Percentiles rank a stretch among this genome's conserved stretches.
phyloP scores from a whole-genome alignment of 352 stramenopile genomes.

The Halophytophthora polymorphica region DNA sequence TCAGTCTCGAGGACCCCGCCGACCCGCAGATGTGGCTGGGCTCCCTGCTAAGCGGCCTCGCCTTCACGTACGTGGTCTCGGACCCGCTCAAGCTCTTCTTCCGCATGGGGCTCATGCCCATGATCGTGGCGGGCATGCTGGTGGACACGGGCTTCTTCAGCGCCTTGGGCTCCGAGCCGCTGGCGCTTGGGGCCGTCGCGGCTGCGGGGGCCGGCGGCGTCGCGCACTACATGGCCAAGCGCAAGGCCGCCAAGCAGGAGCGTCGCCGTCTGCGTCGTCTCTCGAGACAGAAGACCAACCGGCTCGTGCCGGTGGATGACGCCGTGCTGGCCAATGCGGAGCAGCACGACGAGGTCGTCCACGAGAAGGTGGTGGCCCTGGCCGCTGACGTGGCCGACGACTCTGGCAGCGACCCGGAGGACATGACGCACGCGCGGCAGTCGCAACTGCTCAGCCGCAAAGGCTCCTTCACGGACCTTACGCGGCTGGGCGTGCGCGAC shows the following conservation, averaged over 20 bases:
- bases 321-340: neutral
- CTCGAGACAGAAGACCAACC: constrained; percentile 20
- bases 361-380: constrained; percentile 13
- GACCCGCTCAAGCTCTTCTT: constrained; percentile 74
- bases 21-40: constrained; percentile 63
- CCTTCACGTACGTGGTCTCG: constrained; percentile 56
- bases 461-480: constrained; percentile 38
- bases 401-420: constrained; percentile 5
- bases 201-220: constrained; percentile 40
- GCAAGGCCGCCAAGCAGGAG: constrained; percentile 14
- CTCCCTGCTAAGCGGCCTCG: constrained; percentile 50
- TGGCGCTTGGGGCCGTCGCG: constrained; percentile 42
- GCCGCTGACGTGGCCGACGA: constrained; percentile 9
- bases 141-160: constrained; percentile 55
- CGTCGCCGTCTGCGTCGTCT: constrained; percentile 6
- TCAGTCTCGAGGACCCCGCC: constrained; percentile 45
- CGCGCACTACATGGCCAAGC: constrained; percentile 44
- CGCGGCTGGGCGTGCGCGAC: constrained; percentile 14
- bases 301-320: constrained; percentile 27
- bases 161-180: constrained; percentile 39
- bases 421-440: constrained; percentile 1
- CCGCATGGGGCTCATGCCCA: constrained; percentile 65
- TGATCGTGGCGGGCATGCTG: constrained; percentile 51
- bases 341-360: neutral
- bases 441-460: neutral